phyloP scores from a whole-genome alignment of 2,329 filamentous ascomycete species.

The Botrytis pseudocinerea region DNA sequence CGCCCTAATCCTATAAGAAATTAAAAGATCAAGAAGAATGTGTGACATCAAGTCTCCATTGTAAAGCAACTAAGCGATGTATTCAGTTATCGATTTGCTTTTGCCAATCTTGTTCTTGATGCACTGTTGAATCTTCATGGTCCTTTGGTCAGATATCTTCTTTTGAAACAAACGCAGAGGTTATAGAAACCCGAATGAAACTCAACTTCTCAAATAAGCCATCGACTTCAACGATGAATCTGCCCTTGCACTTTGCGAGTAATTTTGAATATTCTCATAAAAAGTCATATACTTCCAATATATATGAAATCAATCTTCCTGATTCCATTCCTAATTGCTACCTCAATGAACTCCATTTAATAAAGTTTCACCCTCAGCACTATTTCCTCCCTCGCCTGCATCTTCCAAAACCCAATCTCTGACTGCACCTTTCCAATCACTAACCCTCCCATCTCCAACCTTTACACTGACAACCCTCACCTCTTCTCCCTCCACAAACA shows the following conservation, averaged over 20 bases:
- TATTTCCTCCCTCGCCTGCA: conserved; percentile 16
- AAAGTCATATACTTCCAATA: background rate
- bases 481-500: conserved; percentile 77
- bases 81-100: background rate
- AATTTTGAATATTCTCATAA: background rate
- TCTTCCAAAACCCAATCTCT: conserved; percentile 64
- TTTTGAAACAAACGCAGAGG: background rate
- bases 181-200: background rate
- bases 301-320: background rate
- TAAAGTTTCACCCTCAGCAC: conserved; percentile 26
- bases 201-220: background rate
- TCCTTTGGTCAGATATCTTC: background rate
- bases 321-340: background rate
- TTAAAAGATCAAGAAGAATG: background rate
- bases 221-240: background rate
- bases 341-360: conserved; percentile 34
- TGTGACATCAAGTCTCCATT: background rate
- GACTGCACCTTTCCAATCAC: conserved; percentile 93
- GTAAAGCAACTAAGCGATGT: background rate
- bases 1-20: no score
- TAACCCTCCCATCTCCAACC: conserved; percentile 82
- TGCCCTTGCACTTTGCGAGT: no score
- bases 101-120: background rate
- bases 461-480: conserved; percentile 84
- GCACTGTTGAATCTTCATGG: background rate